phyloP scores from a whole-genome alignment of 2,329 filamentous ascomycete species.

The Aureobasidium zeae region DNA sequence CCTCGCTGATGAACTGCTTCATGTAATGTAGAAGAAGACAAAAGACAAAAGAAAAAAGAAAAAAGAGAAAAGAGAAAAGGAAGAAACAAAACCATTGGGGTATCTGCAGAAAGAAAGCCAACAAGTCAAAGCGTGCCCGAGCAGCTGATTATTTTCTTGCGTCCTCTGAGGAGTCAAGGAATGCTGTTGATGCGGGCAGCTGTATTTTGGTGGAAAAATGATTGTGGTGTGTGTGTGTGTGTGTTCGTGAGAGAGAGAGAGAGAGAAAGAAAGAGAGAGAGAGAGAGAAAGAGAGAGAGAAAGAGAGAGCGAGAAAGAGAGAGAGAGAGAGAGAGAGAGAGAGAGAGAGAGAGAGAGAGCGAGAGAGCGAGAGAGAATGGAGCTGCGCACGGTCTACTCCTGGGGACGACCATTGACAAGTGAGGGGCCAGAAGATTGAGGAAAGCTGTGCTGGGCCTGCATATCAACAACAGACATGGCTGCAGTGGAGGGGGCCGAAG shows the following conservation, averaged over 20 bases:
- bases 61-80: background rate
- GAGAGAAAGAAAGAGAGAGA: background rate
- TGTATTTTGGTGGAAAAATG: no score
- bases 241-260: conserved; percentile 1
- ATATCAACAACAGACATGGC: no score
- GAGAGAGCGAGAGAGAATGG: no score
- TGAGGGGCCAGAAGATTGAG: conserved; percentile 1
- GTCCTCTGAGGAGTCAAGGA: background rate
- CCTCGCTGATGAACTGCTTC: conserved; percentile 51
- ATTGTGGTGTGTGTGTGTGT: no score
- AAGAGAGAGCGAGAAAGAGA: no score
- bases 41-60: conserved; percentile 41
- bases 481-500: conserved; percentile 3
- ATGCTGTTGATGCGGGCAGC: background rate
- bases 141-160: background rate
- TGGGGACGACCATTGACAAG: conserved; percentile 2
- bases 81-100: conserved; percentile 11
- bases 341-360: no score
- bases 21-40: conserved; percentile 75
- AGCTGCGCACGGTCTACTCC: conserved; percentile 1
- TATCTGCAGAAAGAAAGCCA: conserved; percentile 6
- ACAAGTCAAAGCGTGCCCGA: conserved; percentile 4
- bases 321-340: no score
- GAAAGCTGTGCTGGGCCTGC: conserved; percentile 1
- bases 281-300: background rate